Conservation (phyloP, 2,329 filamentous ascomycete genomes). For the Paraphaeosphaeria minitans region DNA sequence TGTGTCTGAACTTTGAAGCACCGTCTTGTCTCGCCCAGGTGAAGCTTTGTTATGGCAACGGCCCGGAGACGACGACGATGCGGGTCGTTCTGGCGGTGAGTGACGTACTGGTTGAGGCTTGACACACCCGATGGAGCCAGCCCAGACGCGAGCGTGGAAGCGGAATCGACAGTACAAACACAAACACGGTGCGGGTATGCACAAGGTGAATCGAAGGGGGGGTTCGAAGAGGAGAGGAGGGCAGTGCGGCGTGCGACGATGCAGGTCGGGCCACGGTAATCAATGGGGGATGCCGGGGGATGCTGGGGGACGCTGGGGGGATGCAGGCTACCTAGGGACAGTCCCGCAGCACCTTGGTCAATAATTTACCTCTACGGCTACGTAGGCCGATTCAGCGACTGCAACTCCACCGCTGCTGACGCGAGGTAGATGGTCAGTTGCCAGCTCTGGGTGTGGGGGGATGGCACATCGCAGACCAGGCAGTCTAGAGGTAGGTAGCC, state of each 20-base stretch:
- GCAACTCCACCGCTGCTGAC: constrained; percentile 1
- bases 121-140: constrained; percentile 6
- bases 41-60: constrained; percentile 12
- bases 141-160: neutral
- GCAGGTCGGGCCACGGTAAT: neutral
- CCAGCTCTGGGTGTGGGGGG: constrained; percentile 8
- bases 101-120: constrained; percentile 7
- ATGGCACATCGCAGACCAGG: too few relatives aligned
- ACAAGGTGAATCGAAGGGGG: neutral
- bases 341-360: neutral
- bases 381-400: neutral
- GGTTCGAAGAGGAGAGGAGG: neutral
- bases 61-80: constrained; percentile 5
- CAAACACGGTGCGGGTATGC: neutral
- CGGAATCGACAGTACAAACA: neutral
- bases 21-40: neutral
- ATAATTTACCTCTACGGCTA: too few relatives aligned
- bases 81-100: constrained; percentile 12
- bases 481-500: too few relatives aligned
- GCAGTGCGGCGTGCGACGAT: neutral
- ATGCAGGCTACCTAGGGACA: constrained; percentile 2
- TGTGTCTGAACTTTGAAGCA: neutral
- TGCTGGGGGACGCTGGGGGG: neutral
- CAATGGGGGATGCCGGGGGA: neutral
- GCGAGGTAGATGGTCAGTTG: constrained; percentile 7